Evolutionary conservation across 2,329 filamentous ascomycete genomes (phyloP).

Genomic region (Nemania abortiva): DNA sequence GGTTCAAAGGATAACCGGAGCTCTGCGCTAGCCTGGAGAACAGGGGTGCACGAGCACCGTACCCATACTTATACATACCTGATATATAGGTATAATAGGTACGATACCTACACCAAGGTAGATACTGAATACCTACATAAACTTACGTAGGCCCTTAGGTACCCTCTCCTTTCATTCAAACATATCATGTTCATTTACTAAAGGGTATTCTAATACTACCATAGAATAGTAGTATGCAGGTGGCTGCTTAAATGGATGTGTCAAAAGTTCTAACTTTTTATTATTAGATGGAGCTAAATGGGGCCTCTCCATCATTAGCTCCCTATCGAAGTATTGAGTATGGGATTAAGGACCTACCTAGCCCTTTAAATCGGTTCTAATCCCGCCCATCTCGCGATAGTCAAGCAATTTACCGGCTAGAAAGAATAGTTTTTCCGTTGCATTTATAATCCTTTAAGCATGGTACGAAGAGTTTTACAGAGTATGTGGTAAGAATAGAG

Average conservation of each 20-base stretch:
- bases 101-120: too few species aligned
- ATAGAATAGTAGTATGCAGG: neutral
- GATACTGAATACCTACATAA: too few species aligned
- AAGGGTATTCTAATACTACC: neutral
- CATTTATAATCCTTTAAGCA: neutral
- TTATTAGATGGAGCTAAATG: neutral
- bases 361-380: neutral
- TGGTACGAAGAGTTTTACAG: neutral
- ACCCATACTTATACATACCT: neutral
- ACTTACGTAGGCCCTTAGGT: too few species aligned
- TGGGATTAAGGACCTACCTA: neutral
- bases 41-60: constrained; percentile 1
- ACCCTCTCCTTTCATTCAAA: too few species aligned
- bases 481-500: neutral
- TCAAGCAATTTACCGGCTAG: neutral
- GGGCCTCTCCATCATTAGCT: neutral
- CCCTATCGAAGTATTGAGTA: too few species aligned
- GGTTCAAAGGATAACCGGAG: constrained; percentile 1
- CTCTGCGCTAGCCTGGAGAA: constrained; percentile 13
- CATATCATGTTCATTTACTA: too few species aligned
- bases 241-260: neutral
- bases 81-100: too few species aligned
- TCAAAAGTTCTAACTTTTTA: neutral
- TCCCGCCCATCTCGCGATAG: neutral
- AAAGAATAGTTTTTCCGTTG: neutral